Base-by-base conservation (phyloP, 192 early-diverging fungal species). In the Coemansia sp. region DNA sequence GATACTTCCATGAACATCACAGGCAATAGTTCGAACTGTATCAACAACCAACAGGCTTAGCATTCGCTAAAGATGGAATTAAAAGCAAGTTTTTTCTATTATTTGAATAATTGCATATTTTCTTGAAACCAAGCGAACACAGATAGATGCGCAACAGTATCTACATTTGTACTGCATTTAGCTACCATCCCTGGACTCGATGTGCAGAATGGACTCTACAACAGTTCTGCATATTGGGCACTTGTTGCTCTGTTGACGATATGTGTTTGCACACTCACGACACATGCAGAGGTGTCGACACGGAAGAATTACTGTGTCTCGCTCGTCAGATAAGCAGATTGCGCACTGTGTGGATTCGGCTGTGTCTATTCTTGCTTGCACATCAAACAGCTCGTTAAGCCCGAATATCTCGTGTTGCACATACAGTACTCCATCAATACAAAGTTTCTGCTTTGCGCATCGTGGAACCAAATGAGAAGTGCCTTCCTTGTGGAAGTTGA, bases 241-340 rank as follows among this genome's bases (percentile, higher is more conserved):
- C 61, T 83, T 77, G 76, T 75, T 77, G 76, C 76, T 78, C 63
- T 83, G 81, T 52, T 75, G 76, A 10, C 85, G 79, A 45, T 92
- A 74, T 0, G 87, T 85, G 73, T 91, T 89, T 19, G 89, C 92
- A 74, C 92, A 92, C 32, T 84, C 85, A 47, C 83, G 82, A 63
- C 92, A 94, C 42, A 92, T 85, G 77, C 92, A 94, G 71, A 94
- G 73, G 59, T 94, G 92, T n/a, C 92, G 79, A 59, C 92, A 94
- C 9, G 92, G 92, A 45, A 94, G 66, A 13, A 94, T 84, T 6
- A 91, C 80, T 1, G 90, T 91, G 69, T 90, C 87, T 61, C 86
- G 88, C 26, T 87, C 82, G 42, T 90, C 90, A 9, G 88, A 86
- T 62, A 94, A 74, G 69, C 92, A 94, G n/a, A 92, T 89, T 22